Base-by-base conservation (phyloP, 805 yeast species). In the Torulaspora franciscae region DNA sequence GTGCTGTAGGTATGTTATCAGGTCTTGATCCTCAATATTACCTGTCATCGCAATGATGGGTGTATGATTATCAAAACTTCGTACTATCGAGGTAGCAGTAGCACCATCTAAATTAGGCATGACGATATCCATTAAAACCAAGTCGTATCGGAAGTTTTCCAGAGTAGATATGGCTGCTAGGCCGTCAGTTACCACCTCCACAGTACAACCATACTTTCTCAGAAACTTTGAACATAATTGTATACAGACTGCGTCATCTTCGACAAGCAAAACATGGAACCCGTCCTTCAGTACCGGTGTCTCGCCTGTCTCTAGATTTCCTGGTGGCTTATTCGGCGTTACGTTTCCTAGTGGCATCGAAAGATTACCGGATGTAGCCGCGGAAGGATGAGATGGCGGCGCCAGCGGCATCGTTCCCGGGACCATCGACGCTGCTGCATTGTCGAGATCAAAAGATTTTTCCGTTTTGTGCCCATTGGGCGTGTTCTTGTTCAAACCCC, bases 21-120 rank as follows among this genome's bases (percentile, higher is more conserved):
- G 71, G 64, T 88, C 95, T 53, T 83, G 80, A 51, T 83, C 86
- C 54, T 85, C 83, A 45, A 87, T 85, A 60, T 87, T 88, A 32
- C 95, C 95, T 1, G 96, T 87, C 95, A 87, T 87, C 25, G 95
- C 95, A 53, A 93, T 83, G 50, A 93, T 86, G 9, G 98, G 98
- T 0, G 96, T 87, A 43, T 76, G 76, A 15, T 79, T 78, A 63
- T 89, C 95, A 61, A 87, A 86, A 14, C 83, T 80, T 54, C 98
- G 74, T 38, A 93, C 88, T 35, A 91, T 80, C 32, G 91, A 83
- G 1, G 96, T 85, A 1, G 96, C 96, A 2, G 95, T 82, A 15
- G 90, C 89, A 57, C 96, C 88, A 69, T 87, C 88, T 55, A 85
- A 65, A 61, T 83, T 85, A 9, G 95, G 95, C 93, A 85, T 85